phyloP scores from a whole-genome alignment of 2,329 filamentous ascomycete genomes.

The Trichoderma oligosporum region DNA sequence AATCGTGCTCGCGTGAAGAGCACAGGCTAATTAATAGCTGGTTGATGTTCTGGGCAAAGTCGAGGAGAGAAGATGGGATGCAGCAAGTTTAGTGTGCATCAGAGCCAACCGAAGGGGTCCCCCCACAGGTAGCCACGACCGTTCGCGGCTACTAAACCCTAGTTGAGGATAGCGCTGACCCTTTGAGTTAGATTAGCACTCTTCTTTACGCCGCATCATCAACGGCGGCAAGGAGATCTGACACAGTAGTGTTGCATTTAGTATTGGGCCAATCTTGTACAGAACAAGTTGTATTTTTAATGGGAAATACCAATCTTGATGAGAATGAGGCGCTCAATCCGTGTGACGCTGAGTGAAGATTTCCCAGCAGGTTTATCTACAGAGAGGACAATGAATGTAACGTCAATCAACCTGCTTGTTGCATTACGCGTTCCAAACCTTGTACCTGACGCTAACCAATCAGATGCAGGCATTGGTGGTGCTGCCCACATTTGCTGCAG shows the following conservation, averaged over 20 bases:
- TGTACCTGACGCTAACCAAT: neutral
- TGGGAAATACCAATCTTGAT: neutral
- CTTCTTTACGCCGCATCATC: neutral
- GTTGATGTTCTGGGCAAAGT: too few species aligned
- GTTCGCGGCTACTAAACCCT: slow-evolving; percentile 11
- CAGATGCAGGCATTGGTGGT: too few species aligned
- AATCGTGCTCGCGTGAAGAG: too few species aligned
- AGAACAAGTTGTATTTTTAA: neutral
- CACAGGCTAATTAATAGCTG: slow-evolving; percentile 8
- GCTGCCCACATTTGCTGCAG: neutral
- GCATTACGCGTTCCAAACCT: neutral
- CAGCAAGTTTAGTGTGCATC: slow-evolving; percentile 14
- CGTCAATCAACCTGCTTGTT: neutral
- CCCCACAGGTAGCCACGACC: neutral
- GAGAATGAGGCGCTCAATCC: neutral
- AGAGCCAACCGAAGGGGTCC: slow-evolving; percentile 7
- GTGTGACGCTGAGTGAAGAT: neutral
- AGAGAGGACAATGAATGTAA: neutral
- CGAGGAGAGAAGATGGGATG: slow-evolving; percentile 15
- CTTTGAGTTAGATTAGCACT: too few species aligned
- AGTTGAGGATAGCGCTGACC: slow-evolving; percentile 16
- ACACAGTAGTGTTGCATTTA: too few species aligned
- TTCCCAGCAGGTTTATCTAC: too few species aligned
- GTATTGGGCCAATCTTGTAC: too few species aligned
- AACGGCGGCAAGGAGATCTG: neutral